Evolutionary conservation across 2,329 filamentous ascomycete species (phyloP).

Genomic region (Fusarium miscanthi): DNA sequence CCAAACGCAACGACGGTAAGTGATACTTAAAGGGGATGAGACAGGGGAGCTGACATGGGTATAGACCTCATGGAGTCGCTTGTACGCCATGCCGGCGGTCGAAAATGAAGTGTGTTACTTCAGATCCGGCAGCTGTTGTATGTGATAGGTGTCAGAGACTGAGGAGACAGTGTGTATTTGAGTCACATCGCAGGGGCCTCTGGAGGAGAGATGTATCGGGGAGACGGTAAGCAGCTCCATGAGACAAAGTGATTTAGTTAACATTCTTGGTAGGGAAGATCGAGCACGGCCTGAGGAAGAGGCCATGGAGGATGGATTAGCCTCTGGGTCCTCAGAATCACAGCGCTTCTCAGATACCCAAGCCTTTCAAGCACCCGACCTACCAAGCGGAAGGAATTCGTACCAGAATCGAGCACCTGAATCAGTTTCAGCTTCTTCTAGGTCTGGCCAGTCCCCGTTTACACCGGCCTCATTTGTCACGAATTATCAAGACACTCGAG

Average conservation of each 20-base stretch:
- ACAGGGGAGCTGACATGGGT: not conserved
- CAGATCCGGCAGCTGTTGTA: not conserved
- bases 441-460: not conserved
- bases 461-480: not conserved
- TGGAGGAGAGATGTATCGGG: not conserved
- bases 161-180: not conserved
- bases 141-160: constrained; percentile 5
- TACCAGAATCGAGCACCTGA: not conserved
- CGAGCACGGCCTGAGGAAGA: accelerated
- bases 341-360: not conserved
- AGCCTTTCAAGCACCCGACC: accelerated
- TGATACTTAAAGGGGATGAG: too few relatives aligned
- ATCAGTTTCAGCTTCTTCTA: not conserved
- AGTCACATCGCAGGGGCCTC: not conserved
- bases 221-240: not conserved
- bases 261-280: accelerated
- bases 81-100: constrained; percentile 2
- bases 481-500: not conserved
- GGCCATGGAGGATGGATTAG: accelerated
- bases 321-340: not conserved
- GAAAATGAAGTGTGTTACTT: constrained; percentile 17
- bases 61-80: not conserved
- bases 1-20: not conserved
- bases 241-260: not conserved
- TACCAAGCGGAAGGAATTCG: not conserved